These are phyloP conservation scores for Gremmenia infestans DNA, from an alignment of 2,329 filamentous ascomycete species.

Conservation along the genomic window DNA sequence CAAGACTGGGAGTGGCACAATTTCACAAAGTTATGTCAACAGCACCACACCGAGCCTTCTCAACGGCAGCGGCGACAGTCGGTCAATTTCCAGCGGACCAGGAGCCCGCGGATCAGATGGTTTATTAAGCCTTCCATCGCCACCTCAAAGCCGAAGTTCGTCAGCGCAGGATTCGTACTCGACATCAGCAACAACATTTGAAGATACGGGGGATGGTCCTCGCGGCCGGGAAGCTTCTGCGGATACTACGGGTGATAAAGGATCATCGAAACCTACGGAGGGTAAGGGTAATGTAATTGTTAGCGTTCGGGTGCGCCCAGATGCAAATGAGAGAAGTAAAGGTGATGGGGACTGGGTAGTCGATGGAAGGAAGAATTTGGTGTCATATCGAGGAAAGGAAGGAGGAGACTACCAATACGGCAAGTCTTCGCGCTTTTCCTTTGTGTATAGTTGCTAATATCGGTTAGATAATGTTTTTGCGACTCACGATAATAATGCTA, in stretches of 20 bases:
- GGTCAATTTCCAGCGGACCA: conserved; percentile 59
- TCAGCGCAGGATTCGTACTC: conserved; percentile 91
- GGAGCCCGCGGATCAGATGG: conserved; percentile 67
- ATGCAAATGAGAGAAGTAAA: conserved; percentile 57
- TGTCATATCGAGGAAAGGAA: conserved; percentile 82
- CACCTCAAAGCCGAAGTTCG: conserved; percentile 83
- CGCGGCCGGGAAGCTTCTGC: conserved; percentile 27
- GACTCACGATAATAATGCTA: conserved; percentile 86
- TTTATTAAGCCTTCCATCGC: conserved; percentile 72
- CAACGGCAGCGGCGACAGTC: conserved; percentile 73
- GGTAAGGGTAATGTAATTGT: conserved; percentile 93
- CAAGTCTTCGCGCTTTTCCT: conserved; percentile 38
- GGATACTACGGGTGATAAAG: conserved; percentile 31
- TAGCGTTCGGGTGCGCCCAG: conserved; percentile 88
- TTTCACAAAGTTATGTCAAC: conserved; percentile 31
- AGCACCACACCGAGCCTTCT: conserved; percentile 64
- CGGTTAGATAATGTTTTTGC: conserved; percentile 88
- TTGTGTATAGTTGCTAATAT: conserved; percentile 15
- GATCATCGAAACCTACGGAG: conserved; percentile 52
- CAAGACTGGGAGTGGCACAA: conserved; percentile 31
- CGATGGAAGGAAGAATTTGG: conserved; percentile 74
- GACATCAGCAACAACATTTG: conserved; percentile 82
- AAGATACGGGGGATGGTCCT: conserved; percentile 63
- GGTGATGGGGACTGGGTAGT: conserved; percentile 86
- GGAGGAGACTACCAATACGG: conserved; percentile 91